Percentiles rank a stretch among this genome's conserved stretches.
Conservation (phyloP, 495 filamentous ascomycete genomes). For the Lasiosphaeria hispida region DNA sequence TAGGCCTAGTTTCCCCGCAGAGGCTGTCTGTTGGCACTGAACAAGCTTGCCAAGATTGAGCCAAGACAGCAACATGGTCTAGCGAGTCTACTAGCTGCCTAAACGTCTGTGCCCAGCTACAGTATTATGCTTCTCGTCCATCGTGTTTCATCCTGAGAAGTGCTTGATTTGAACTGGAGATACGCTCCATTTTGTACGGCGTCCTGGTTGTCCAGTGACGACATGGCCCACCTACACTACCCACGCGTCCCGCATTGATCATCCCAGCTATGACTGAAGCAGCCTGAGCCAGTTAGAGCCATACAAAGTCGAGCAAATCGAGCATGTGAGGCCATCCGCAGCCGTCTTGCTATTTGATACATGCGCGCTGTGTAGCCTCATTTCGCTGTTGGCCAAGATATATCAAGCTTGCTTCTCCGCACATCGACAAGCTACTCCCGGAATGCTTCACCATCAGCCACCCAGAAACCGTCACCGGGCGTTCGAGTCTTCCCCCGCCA, state of each 20-base stretch:
- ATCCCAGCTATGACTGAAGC: background rate
- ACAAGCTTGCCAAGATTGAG: no score
- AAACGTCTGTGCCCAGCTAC: no score
- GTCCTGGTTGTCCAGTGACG: no score
- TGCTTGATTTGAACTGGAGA: no score
- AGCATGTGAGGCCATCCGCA: conserved; percentile 6
- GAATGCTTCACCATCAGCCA: conserved; percentile 3
- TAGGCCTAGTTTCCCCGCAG: no score
- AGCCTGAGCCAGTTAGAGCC: background rate
- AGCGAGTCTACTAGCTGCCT: no score
- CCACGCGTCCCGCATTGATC: conserved; percentile 3
- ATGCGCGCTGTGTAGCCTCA: background rate
- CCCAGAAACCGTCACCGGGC: background rate
- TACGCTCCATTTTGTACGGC: no score
- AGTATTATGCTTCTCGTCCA: no score
- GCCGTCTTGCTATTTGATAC: background rate
- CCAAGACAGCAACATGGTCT: no score
- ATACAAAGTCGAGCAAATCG: background rate
- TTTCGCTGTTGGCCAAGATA: background rate
- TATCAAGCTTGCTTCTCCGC: background rate
- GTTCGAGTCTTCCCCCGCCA: background rate
- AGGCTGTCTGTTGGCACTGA: no score
- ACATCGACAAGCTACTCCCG: background rate
- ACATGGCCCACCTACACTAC: background rate
- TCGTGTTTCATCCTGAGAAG: no score